phyloP scores from a whole-genome alignment of 805 yeast genomes.

The Ogataea henricii region DNA sequence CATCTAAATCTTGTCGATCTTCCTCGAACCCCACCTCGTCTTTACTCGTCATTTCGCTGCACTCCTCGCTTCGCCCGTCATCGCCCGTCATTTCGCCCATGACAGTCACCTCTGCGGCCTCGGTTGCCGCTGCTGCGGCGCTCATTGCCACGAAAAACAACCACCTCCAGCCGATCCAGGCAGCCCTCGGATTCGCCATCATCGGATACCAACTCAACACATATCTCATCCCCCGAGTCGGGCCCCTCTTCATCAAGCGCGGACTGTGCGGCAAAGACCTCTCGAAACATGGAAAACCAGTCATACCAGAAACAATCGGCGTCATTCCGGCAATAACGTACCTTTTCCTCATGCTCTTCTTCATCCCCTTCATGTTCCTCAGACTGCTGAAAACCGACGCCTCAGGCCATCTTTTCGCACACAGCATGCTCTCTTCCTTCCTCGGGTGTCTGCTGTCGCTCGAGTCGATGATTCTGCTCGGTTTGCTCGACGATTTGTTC shows the following conservation, averaged over 20 bases:
- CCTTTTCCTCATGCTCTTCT: slow-evolving; percentile 74
- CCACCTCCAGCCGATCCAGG: slow-evolving; percentile 46
- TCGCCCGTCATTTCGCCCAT: neutral
- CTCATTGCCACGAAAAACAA: slow-evolving; percentile 20
- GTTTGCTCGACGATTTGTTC: slow-evolving; percentile 91
- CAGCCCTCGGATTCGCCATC: slow-evolving; percentile 67
- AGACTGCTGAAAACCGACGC: slow-evolving; percentile 54
- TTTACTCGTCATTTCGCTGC: neutral
- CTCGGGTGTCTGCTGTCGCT: slow-evolving; percentile 82
- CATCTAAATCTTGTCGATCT: neutral
- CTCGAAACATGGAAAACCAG: slow-evolving; percentile 72
- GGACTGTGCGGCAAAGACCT: slow-evolving; percentile 88
- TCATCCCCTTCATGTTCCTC: slow-evolving; percentile 86
- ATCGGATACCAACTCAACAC: slow-evolving; percentile 65
- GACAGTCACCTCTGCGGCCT: slow-evolving; percentile 1
- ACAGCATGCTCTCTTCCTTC: slow-evolving; percentile 79
- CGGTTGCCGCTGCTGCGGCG: slow-evolving; percentile 7
- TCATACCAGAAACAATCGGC: slow-evolving; percentile 92
- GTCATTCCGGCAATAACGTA: slow-evolving; percentile 82
- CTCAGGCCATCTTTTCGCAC: slow-evolving; percentile 57
- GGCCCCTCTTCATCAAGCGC: slow-evolving; percentile 64
- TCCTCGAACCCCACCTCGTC: neutral
- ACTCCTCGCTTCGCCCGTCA: neutral
- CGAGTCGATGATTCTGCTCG: slow-evolving; percentile 80
- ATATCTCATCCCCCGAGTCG: slow-evolving; percentile 67